Evolutionary conservation across 2,329 filamentous ascomycete species (phyloP).

Genomic region (Fusarium guadeloupense): DNA sequence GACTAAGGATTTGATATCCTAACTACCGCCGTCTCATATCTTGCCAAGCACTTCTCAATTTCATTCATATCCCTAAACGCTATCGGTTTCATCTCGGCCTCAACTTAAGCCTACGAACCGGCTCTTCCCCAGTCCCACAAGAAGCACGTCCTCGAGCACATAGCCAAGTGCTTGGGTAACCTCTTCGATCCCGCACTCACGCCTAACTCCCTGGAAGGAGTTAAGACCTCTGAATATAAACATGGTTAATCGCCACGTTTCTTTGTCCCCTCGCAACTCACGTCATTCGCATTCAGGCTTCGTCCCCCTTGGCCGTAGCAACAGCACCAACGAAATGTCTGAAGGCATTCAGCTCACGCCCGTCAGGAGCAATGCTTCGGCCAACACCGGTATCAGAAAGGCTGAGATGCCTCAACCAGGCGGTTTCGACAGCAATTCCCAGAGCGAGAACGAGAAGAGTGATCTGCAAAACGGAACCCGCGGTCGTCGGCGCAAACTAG

Average conservation of each 20-base stretch:
- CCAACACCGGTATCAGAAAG: conserved; percentile 61
- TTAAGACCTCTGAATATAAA: conserved; percentile 18
- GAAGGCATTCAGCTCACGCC: conserved; percentile 64
- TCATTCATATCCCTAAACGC: conserved; percentile 23
- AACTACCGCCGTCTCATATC: conserved; percentile 29
- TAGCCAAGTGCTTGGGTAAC: conserved; percentile 20
- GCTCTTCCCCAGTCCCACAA: conserved; percentile 18
- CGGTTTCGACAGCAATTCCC: conserved; percentile 47
- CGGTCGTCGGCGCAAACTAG: conserved; percentile 62
- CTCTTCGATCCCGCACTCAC: conserved; percentile 11
- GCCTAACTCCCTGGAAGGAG: conserved; percentile 39
- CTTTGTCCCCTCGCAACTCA: conserved; percentile 51
- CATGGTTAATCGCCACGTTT: conserved; percentile 44
- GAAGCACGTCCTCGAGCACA: conserved; percentile 16
- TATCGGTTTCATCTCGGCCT: conserved; percentile 32
- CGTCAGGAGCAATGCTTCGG: conserved; percentile 65
- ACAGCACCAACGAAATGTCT: conserved; percentile 47
- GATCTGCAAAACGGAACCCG: conserved; percentile 48
- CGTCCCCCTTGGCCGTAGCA: conserved; percentile 52
- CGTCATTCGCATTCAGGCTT: conserved; percentile 55
- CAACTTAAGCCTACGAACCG: conserved; percentile 15
- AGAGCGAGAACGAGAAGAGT: conserved; percentile 57
- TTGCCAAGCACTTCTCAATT: conserved; percentile 19
- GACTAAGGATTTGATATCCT: conserved; percentile 42
- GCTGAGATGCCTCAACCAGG: conserved; percentile 46